Percentiles rank a stretch among this genome's conserved stretches.
phyloP scores from a whole-genome alignment of 495 filamentous ascomycete genomes.

The Aeminium ludgeri region DNA sequence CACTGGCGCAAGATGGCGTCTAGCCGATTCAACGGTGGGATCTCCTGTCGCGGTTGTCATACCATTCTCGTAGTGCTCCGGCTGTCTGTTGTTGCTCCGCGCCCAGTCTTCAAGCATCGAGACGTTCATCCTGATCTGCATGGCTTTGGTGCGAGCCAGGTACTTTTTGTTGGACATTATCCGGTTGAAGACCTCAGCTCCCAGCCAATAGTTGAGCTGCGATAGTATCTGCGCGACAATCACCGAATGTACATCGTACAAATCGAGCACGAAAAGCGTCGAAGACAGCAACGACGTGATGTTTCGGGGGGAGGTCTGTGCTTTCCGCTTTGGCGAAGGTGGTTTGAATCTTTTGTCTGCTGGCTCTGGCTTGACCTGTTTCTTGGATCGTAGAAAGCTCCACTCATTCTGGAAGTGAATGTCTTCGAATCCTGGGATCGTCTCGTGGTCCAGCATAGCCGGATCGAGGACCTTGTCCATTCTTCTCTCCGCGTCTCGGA shows the following conservation, averaged over 20 bases:
- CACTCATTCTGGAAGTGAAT: constrained; percentile 95
- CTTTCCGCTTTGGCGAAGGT: constrained; percentile 84
- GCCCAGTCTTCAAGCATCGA: constrained; percentile 95
- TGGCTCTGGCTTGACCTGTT: constrained; percentile 68
- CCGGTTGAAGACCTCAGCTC: constrained; percentile 93
- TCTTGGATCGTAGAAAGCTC: constrained; percentile 85
- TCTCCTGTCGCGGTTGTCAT: constrained; percentile 78
- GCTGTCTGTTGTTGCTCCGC: constrained; percentile 74
- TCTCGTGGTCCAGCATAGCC: constrained; percentile 95
- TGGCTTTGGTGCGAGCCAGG: constrained; percentile 89
- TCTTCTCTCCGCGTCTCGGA: constrained; percentile 87
- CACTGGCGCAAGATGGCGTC: constrained; percentile 70
- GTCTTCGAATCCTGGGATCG: constrained; percentile 92
- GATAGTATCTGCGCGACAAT: constrained; percentile 84
- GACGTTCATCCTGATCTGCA: constrained; percentile 99
- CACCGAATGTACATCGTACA: constrained; percentile 97
- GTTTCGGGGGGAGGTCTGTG: constrained; percentile 82
- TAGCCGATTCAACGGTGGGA: constrained; percentile 61
- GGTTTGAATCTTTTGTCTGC: constrained; percentile 84
- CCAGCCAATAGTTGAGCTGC: constrained; percentile 91
- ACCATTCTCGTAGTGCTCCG: constrained; percentile 89
- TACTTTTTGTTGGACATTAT: constrained; percentile 93
- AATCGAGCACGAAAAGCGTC: constrained; percentile 88
- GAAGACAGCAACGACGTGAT: constrained; percentile 95
- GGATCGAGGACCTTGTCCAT: constrained; percentile 90